Conservation (phyloP, 73 alveolate species). For the Halteria grandinella region DNA sequence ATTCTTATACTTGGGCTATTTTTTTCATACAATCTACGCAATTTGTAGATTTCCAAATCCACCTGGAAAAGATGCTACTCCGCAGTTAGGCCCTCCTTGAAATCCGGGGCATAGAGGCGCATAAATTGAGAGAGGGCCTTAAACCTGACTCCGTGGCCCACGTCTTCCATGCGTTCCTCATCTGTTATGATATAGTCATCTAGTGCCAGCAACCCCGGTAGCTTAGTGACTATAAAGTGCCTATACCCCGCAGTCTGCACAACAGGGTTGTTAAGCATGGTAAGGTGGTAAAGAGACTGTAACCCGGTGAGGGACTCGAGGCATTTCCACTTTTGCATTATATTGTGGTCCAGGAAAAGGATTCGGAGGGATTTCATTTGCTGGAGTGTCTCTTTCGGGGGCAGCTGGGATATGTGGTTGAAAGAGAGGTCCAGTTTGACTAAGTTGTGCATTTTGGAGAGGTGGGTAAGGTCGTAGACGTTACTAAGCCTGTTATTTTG, state of each 20-base stretch:
- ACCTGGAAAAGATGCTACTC: conserved; percentile 66
- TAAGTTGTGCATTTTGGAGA: neutral
- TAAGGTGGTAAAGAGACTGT: conserved; percentile 33
- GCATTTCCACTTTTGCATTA: conserved; percentile 53
- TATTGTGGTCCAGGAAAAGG: conserved; percentile 51
- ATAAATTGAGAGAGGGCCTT: conserved; percentile 56
- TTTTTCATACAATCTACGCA: conserved; percentile 60
- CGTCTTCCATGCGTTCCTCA: conserved; percentile 74
- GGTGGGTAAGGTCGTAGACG: conserved; percentile 5
- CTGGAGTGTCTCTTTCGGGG: conserved; percentile 16
- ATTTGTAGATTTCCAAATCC: conserved; percentile 63
- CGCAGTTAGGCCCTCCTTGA: conserved; percentile 58
- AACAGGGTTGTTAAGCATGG: conserved; percentile 59
- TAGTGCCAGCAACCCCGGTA: conserved; percentile 41
- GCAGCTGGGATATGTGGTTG: conserved; percentile 26
- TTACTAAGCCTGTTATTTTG: conserved; percentile 1
- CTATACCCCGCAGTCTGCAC: conserved; percentile 63
- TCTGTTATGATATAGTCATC: conserved; percentile 69
- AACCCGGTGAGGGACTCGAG: conserved; percentile 40
- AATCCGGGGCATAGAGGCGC: conserved; percentile 67
- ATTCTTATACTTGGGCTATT: conserved; percentile 63
- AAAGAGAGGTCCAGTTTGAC: conserved; percentile 47
- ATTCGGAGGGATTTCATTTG: conserved; percentile 13
- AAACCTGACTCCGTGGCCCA: conserved; percentile 56
- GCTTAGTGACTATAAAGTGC: conserved; percentile 55